Conservation (phyloP, 768 basidiomycete genomes). For the Hygrocybe punicea region DNA sequence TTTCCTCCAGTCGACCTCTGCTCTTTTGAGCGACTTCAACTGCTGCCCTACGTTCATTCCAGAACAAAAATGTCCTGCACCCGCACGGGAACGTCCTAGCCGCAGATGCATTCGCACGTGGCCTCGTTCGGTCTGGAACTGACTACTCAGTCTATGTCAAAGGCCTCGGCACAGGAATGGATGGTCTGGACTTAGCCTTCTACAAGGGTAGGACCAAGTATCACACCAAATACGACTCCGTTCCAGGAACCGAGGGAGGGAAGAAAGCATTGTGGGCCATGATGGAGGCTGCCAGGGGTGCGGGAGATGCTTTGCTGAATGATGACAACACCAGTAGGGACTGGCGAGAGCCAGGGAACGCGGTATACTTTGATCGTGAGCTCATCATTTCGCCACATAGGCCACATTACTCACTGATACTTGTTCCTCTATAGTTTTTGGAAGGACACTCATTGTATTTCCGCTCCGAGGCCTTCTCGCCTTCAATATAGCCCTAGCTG, state of each 20-base stretch:
- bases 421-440: slow-evolving; percentile 59
- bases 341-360: slow-evolving; percentile 23
- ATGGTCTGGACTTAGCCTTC: slow-evolving; percentile 77
- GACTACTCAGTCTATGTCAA: slow-evolving; percentile 69
- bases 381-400: slow-evolving; percentile 1
- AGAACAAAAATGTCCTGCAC: slow-evolving; percentile 45
- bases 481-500: slow-evolving; percentile 56
- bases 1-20: slow-evolving; percentile 57
- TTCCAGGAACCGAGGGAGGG: slow-evolving; percentile 54
- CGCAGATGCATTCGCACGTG: slow-evolving; percentile 64
- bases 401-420: slow-evolving; percentile 1
- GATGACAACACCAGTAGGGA: slow-evolving; percentile 27
- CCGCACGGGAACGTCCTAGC: slow-evolving; percentile 72
- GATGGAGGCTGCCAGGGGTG: slow-evolving; percentile 63
- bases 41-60: slow-evolving; percentile 53
- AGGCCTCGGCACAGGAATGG: slow-evolving; percentile 53
- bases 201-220: slow-evolving; percentile 72
- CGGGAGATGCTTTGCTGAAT: slow-evolving; percentile 55
- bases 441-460: slow-evolving; percentile 51
- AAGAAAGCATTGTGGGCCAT: slow-evolving; percentile 66
- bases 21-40: slow-evolving; percentile 71
- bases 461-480: slow-evolving; percentile 48
- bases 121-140: slow-evolving; percentile 64
- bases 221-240: slow-evolving; percentile 70
- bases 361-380: slow-evolving; percentile 76